Evolutionary conservation across 1,284 basidiomycete species (phyloP).

Genomic region (Irpex sp.): DNA sequence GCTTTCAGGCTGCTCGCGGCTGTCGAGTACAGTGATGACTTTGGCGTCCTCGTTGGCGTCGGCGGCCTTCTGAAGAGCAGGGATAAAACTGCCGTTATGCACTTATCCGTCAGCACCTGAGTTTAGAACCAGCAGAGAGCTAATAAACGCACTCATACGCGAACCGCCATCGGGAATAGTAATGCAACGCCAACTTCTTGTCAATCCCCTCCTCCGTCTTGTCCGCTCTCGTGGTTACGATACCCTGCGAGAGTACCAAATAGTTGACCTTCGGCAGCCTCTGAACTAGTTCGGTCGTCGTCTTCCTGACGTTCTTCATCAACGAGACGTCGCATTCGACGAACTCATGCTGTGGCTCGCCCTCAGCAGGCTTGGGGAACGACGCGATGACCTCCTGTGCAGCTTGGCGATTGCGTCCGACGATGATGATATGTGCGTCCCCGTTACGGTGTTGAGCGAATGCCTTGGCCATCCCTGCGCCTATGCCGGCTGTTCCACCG

Average conservation of each 20-base stretch:
- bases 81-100: not conserved
- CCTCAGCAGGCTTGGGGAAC: conserved; percentile 20
- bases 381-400: conserved; percentile 32
- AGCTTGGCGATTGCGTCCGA: conserved; percentile 30
- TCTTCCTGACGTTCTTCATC: conserved; percentile 29
- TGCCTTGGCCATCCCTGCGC: conserved; percentile 26
- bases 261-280: conserved; percentile 31
- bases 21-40: conserved; percentile 21
- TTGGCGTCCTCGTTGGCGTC: conserved; percentile 24
- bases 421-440: conserved; percentile 31
- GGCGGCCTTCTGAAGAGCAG: conserved; percentile 17
- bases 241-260: conserved; percentile 30
- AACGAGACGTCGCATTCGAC: conserved; percentile 32
- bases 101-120: not conserved
- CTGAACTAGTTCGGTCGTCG: conserved; percentile 21
- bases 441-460: conserved; percentile 30
- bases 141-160: conserved; percentile 15
- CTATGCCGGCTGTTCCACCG: conserved; percentile 33
- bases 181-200: conserved; percentile 22
- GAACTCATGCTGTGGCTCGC: conserved; percentile 27
- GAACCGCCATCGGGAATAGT: conserved; percentile 28
- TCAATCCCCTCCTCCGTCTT: conserved; percentile 27
- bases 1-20: conserved; percentile 11
- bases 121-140: not conserved
- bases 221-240: conserved; percentile 27